Percentiles rank a stretch among this genome's conserved stretches.
Evolutionary conservation across 2,329 filamentous ascomycete genomes (phyloP).

Genomic region (Epichloe gansuensis): DNA sequence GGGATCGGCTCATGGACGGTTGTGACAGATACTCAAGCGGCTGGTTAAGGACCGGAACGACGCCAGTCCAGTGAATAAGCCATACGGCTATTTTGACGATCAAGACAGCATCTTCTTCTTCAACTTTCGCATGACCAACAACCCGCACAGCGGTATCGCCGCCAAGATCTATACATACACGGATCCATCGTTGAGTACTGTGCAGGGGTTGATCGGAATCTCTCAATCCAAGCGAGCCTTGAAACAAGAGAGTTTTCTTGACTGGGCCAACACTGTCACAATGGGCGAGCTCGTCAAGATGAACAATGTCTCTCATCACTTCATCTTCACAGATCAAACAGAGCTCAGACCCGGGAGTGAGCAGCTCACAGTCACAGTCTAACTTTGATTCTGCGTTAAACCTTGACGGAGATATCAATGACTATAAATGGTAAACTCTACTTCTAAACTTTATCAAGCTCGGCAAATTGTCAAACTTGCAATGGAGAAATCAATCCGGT

Average conservation of each 20-base stretch:
- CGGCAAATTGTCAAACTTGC: neutral
- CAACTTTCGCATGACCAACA: neutral
- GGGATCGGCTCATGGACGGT: neutral
- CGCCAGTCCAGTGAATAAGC: no score
- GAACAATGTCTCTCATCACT: neutral
- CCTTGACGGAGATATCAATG: no score
- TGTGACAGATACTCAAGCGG: no score
- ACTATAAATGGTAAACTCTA: no score
- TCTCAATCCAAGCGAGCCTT: neutral
- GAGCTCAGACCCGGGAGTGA: no score
- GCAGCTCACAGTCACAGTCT: no score
- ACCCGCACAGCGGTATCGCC: neutral
- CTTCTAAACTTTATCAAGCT: neutral
- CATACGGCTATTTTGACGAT: neutral
- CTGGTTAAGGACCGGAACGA: no score
- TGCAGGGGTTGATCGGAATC: neutral
- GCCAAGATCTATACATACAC: neutral
- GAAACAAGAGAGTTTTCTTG: neutral
- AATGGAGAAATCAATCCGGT: neutral
- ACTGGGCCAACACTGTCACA: neutral
- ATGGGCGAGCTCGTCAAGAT: neutral
- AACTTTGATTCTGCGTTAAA: no score
- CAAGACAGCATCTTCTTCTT: neutral
- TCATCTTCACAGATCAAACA: neutral
- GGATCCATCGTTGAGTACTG: neutral